Percentiles rank a stretch among this genome's conserved stretches.
These are phyloP conservation scores for Domatiomyces catenatus DNA, from an alignment of 2,329 filamentous ascomycete genomes.

Conservation along the genomic window DNA sequence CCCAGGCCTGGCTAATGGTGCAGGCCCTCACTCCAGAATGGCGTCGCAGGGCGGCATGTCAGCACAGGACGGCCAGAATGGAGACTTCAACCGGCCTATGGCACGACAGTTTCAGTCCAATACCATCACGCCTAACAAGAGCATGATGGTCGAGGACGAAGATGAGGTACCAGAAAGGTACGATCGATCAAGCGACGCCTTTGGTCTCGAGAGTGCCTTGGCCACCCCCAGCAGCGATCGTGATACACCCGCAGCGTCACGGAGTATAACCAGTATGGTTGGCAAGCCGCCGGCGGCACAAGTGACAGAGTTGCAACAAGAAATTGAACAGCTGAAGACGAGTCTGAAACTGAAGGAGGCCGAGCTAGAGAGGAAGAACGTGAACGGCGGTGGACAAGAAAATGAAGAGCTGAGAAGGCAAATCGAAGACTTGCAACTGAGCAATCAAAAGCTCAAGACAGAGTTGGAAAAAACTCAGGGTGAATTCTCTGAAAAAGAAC, in stretches of 20 bases:
- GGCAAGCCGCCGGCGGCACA: conserved; percentile 71
- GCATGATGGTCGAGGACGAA: conserved; percentile 91
- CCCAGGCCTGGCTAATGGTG: conserved; percentile 8
- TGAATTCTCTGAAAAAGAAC: conserved; percentile 36
- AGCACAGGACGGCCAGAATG: background rate
- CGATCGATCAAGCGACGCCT: conserved; percentile 46
- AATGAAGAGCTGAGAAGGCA: conserved; percentile 1
- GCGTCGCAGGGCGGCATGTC: background rate
- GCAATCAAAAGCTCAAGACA: background rate
- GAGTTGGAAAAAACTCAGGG: conserved; percentile 4
- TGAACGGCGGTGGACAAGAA: background rate
- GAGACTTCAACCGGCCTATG: conserved; percentile 56
- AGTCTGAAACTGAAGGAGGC: conserved; percentile 55
- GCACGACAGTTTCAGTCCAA: conserved; percentile 89
- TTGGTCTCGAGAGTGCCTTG: conserved; percentile 40
- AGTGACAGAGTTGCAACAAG: conserved; percentile 58
- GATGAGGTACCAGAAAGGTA: conserved; percentile 51
- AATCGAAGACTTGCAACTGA: background rate
- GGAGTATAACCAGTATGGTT: conserved; percentile 35
- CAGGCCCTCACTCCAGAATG: background rate
- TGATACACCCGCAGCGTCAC: conserved; percentile 34
- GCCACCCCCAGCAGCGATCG: conserved; percentile 27
- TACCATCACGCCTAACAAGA: conserved; percentile 94
- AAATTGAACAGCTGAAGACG: conserved; percentile 55
- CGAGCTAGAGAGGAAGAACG: conserved; percentile 48